Evolutionary conservation across 2,329 filamentous ascomycete species (phyloP), one percentile per base, ranked within the genome.

Genomic region (Phialemoniopsis sp.): DNA sequence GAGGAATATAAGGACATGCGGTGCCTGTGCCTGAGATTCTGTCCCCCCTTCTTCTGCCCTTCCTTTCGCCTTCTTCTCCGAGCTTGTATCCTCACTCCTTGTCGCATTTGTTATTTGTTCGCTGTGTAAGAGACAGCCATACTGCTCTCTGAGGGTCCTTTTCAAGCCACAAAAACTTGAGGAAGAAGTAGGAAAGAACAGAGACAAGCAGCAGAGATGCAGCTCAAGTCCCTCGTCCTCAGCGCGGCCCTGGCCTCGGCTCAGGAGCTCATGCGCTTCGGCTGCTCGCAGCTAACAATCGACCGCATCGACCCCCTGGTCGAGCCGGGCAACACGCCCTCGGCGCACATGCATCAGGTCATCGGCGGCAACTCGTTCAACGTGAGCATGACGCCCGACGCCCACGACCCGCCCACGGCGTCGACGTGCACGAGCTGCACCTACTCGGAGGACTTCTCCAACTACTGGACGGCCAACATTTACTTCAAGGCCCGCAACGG

Each of bases 311-410:
- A 53, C 39, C 49, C 49, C 13, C 41, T 56, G 16, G 61, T 65
- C 26, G 59, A 64, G 39, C 60, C 61, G n/a, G 62, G 62, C 19
- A 38, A 45, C 33, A 51, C 53, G 17, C 59, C 58, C 10, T 60
- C 58, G 13, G 48, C 58, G 5, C 62, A 66, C 49, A 51, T 62
- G 31, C 62, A 65, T 40, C 62, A 64, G 46, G 53, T 64, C 28
- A 57, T 63, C 12, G 60, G 62, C 32, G 62, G 61, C 13, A 61
- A 66, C 47, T 58, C 61, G 4, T 66, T 66, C 56, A 64, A 64
- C 41, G 52, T 52, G 1, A 53, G 55, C n/a, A 64, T 65, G 62
- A 44, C 49, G 21, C 46, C 47, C 10, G 43, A 26, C 21, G 21
- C 10, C 4, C 31, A 41, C 26, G 42, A 45, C 29, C 44, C 37